These are phyloP conservation scores for Erodium chrysanthum DNA, from an alignment of 441 rosid genomes.

Conservation along the genomic window DNA sequence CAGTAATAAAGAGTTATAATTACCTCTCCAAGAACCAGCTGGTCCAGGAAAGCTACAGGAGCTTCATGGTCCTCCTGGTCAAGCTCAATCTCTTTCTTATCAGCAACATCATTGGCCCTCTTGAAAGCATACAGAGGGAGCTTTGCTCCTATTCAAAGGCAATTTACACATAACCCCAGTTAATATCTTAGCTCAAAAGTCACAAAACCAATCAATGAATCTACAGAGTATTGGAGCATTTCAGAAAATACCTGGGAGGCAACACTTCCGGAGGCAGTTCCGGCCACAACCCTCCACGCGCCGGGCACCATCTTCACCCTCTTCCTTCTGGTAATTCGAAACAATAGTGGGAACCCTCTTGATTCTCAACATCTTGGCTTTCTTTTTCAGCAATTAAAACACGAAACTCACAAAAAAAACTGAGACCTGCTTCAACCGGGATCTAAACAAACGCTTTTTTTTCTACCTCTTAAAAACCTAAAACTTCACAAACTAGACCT, in stretches of 20 bases:
- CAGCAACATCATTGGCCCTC: constrained; percentile 26
- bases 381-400: neutral
- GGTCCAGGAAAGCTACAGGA: constrained; percentile 58
- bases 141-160: constrained; percentile 39
- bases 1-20: constrained; percentile 8
- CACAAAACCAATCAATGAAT: neutral
- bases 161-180: neutral
- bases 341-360: constrained; percentile 82
- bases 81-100: constrained; percentile 20
- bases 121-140: constrained; percentile 74
- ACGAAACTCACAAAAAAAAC: neutral
- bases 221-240: neutral
- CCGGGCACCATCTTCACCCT: constrained; percentile 40
- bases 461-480: too few species aligned
- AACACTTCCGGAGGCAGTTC: constrained; percentile 62
- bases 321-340: constrained; percentile 73
- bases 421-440: neutral
- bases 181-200: neutral
- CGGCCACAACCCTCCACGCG: constrained; percentile 63
- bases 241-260: constrained; percentile 46
- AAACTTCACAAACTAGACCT: constrained; percentile 1
- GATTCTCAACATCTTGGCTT: constrained; percentile 47
- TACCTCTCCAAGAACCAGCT: constrained; percentile 79
- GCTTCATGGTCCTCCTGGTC: constrained; percentile 30
- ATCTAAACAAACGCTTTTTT: neutral